A percentile compares a stretch with the other conserved stretches of the same genome.
These are phyloP conservation scores for Fusarium nisikadoi DNA, from an alignment of 2,329 filamentous ascomycete species.

Conservation along the genomic window DNA sequence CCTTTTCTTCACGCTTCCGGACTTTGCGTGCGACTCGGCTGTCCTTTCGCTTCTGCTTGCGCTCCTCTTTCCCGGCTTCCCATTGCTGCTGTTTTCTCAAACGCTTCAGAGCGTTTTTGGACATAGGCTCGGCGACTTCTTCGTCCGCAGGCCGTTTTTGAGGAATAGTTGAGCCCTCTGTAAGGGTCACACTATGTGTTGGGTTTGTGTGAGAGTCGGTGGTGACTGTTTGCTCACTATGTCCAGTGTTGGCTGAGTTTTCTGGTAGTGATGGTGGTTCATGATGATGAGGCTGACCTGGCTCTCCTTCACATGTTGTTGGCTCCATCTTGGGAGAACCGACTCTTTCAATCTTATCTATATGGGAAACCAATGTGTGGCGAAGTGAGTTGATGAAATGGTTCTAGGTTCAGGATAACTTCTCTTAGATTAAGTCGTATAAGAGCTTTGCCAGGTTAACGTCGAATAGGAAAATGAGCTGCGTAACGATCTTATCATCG, in stretches of 20 bases:
- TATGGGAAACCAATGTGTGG: background rate
- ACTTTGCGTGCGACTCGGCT: constrained; percentile 61
- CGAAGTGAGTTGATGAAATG: background rate
- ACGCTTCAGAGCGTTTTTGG: constrained; percentile 89
- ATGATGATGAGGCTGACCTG: background rate
- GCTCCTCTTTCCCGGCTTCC: constrained; percentile 75
- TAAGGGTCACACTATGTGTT: background rate
- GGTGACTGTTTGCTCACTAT: background rate
- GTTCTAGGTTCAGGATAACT: background rate
- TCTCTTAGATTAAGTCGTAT: constrained; percentile 8
- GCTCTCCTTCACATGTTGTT: background rate
- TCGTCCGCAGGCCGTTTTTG: constrained; percentile 12
- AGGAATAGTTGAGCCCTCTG: constrained; percentile 1
- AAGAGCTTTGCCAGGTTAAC: background rate
- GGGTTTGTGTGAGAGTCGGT: background rate
- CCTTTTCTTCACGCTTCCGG: constrained; percentile 61
- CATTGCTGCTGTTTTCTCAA: constrained; percentile 76
- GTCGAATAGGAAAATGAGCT: background rate
- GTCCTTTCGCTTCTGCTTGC: constrained; percentile 65
- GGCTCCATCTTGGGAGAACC: background rate
- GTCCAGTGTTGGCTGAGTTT: background rate
- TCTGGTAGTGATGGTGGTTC: background rate
- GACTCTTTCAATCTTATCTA: background rate
- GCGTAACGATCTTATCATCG: background rate
- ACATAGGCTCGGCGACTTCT: constrained; percentile 58